Evolutionary conservation across 202 grass and related monocot species (phyloP).

Genomic region (Panicum hallii): DNA sequence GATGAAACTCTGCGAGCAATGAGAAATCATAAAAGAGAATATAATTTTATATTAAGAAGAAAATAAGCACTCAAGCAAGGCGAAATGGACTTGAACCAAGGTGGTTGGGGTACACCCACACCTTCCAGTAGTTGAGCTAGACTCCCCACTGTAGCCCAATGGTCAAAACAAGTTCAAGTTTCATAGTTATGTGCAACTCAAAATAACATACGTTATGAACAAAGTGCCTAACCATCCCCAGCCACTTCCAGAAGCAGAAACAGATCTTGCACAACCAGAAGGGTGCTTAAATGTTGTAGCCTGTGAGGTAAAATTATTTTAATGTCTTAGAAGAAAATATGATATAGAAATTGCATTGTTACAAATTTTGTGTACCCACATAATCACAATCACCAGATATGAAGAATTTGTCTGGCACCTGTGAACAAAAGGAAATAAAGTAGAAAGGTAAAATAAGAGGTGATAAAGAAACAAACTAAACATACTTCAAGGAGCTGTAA

Average conservation of each 20-base stretch:
- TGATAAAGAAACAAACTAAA: conserved; percentile 28
- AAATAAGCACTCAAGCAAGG: not conserved
- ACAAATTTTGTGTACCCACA: conserved; percentile 54
- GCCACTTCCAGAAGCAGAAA: conserved; percentile 67
- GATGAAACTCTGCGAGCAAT: not conserved
- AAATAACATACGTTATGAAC: conserved; percentile 68
- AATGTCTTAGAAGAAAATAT: conserved; percentile 40
- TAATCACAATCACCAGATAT: conserved; percentile 84
- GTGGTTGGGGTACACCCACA: not conserved
- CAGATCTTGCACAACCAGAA: conserved; percentile 81
- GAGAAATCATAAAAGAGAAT: conserved; percentile 24
- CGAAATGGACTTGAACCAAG: not conserved
- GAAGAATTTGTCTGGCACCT: conserved; percentile 64
- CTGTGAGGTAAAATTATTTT: conserved; percentile 51
- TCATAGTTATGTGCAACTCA: conserved; percentile 37
- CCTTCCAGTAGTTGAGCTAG: not conserved
- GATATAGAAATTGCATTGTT: conserved; percentile 7
- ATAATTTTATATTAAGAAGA: not conserved
- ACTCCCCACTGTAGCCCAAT: not conserved
- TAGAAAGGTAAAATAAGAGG: conserved; percentile 26
- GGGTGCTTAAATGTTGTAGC: conserved; percentile 73
- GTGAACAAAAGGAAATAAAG: conserved; percentile 36
- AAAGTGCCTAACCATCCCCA: conserved; percentile 83
- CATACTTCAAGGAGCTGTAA: conserved; percentile 24
- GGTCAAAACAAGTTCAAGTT: not conserved